These are phyloP conservation scores for Cladosporium sphaerospermum DNA, from an alignment of 2,329 filamentous ascomycete species.

Conservation along the genomic window DNA sequence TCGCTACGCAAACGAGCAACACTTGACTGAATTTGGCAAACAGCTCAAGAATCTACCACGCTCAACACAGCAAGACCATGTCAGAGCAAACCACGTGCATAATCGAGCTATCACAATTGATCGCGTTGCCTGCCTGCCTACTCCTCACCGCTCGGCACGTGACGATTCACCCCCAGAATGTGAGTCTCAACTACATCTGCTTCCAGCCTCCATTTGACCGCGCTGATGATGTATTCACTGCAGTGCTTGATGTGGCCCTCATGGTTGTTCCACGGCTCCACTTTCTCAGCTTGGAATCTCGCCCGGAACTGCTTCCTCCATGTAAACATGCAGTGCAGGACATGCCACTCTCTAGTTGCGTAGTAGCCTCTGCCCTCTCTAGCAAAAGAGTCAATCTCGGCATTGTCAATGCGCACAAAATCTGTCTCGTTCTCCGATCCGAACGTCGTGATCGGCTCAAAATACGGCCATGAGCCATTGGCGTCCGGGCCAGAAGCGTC, in stretches of 20 bases:
- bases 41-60: too few relatives aligned
- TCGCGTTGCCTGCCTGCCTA: background rate
- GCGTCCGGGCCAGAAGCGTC: background rate
- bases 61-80: too few relatives aligned
- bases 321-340: conserved; percentile 2
- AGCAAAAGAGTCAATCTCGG: background rate
- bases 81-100: too few relatives aligned
- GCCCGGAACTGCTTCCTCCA: background rate
- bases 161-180: background rate
- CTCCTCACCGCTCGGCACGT: background rate
- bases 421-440: background rate
- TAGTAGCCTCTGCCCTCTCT: background rate
- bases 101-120: too few relatives aligned
- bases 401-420: background rate
- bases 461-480: background rate
- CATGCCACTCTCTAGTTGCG: background rate
- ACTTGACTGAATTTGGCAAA: too few relatives aligned
- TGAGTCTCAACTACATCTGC: background rate
- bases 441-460: background rate
- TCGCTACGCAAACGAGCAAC: too few relatives aligned
- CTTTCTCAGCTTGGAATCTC: background rate
- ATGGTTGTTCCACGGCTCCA: background rate
- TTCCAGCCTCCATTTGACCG: background rate
- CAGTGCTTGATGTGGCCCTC: conserved; percentile 1
- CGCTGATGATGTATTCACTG: background rate